Percentiles rank a stretch among this genome's conserved stretches.
phyloP scores from a whole-genome alignment of 2,329 filamentous ascomycete genomes.

The Pyrenochaeta sp. region DNA sequence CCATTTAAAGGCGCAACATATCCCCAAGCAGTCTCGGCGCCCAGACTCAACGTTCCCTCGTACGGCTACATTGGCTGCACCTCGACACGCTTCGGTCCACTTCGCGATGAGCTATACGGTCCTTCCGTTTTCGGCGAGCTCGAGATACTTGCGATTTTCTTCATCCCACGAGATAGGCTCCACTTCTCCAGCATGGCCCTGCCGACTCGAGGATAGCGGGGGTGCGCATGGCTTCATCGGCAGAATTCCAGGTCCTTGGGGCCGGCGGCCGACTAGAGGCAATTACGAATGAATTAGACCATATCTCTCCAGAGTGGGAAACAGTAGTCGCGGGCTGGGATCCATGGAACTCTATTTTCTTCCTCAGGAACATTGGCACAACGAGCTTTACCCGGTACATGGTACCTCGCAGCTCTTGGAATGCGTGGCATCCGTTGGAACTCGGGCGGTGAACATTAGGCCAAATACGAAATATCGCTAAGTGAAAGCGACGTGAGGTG shows the following conservation, averaged over 20 bases:
- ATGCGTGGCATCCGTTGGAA: conserved; percentile 20
- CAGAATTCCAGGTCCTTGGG: conserved; percentile 5
- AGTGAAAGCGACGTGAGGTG: neutral
- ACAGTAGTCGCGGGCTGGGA: neutral
- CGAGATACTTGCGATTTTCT: conserved; percentile 2
- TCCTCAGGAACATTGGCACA: conserved; percentile 7
- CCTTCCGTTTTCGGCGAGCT: conserved; percentile 16
- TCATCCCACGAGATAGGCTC: conserved; percentile 19
- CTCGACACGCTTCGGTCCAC: conserved; percentile 12
- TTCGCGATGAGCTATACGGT: neutral
- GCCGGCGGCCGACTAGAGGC: conserved; percentile 14
- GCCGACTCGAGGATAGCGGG: conserved; percentile 4
- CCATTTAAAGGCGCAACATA: conserved; percentile 18
- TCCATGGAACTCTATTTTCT: conserved; percentile 3
- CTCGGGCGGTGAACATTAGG: neutral
- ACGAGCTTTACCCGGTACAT: conserved; percentile 11
- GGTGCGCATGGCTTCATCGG: conserved; percentile 4
- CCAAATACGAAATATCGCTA: neutral
- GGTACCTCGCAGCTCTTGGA: conserved; percentile 21
- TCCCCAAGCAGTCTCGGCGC: conserved; percentile 29
- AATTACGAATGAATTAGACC: conserved; percentile 21
- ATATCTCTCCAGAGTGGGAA: conserved; percentile 12
- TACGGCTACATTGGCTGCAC: conserved; percentile 4
- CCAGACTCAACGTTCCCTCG: conserved; percentile 22
- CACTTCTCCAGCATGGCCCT: conserved; percentile 7